A percentile compares a stretch with the other conserved stretches of the same genome.
These are phyloP conservation scores for Anaeromyces robustus DNA, from an alignment of 192 early-diverging fungal species.

Conservation along the genomic window DNA sequence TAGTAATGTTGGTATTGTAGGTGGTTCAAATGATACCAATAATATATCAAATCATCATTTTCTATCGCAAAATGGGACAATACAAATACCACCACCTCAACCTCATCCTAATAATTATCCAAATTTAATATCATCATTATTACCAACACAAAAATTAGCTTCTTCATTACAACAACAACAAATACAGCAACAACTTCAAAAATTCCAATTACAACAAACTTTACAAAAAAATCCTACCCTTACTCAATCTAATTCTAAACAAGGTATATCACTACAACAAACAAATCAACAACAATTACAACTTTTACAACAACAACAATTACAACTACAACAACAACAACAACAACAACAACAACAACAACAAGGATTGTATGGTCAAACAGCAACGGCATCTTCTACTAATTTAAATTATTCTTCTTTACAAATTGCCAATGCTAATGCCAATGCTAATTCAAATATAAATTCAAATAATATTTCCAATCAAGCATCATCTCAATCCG, in stretches of 20 bases:
- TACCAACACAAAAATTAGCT: too few species aligned
- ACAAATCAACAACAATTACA: slow-evolving; percentile 16
- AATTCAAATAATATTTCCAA: too few species aligned
- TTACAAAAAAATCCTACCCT: slow-evolving; percentile 8
- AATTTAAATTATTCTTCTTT: slow-evolving; percentile 34
- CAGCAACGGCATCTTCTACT: slow-evolving; percentile 41
- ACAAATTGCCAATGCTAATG: slow-evolving; percentile 26
- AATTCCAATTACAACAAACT: slow-evolving; percentile 7
- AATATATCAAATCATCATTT: background rate
- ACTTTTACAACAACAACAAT: slow-evolving; percentile 19
- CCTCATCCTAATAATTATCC: background rate
- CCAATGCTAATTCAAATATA: too few species aligned
- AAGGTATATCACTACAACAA: slow-evolving; percentile 1
- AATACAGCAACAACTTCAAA: slow-evolving; percentile 11
- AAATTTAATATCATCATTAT: background rate
- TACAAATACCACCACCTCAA: background rate
- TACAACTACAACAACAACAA: slow-evolving; percentile 7
- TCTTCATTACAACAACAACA: slow-evolving; percentile 1
- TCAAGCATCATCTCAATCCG: slow-evolving; percentile 24
- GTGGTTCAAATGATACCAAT: background rate
- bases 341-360: slow-evolving; percentile 14
- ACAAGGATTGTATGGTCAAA: slow-evolving; percentile 28
- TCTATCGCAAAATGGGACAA: background rate
- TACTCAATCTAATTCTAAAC: slow-evolving; percentile 8
- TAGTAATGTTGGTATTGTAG: background rate